Conservation (phyloP, 169 alveolate genomes). For the Condylostoma magnum region DNA sequence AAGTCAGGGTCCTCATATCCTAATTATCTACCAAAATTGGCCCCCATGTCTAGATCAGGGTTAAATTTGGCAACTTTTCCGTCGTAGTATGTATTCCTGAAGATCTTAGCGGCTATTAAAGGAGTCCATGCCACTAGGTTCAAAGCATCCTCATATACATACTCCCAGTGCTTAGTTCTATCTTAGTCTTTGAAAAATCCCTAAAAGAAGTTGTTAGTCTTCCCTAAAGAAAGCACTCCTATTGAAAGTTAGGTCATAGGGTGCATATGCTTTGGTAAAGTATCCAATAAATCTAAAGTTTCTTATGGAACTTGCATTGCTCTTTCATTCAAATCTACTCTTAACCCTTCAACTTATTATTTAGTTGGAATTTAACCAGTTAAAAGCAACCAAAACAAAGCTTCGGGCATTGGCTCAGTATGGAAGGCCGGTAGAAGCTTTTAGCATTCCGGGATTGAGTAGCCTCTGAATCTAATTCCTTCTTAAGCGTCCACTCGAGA, state of each 20-base stretch:
- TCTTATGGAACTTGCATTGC: slow-evolving; percentile 79
- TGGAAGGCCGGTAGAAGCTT: slow-evolving; percentile 79
- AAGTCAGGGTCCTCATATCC: slow-evolving; percentile 62
- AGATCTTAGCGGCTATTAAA: slow-evolving; percentile 63
- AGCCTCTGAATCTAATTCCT: slow-evolving; percentile 91
- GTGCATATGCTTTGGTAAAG: slow-evolving; percentile 86
- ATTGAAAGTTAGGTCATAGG: slow-evolving; percentile 94
- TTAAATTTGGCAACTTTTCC: slow-evolving; percentile 47
- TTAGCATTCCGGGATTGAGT: slow-evolving; percentile 78
- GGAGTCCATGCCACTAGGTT: slow-evolving; percentile 63
- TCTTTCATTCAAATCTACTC: slow-evolving; percentile 77
- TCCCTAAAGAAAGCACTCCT: slow-evolving; percentile 88
- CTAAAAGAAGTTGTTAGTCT: slow-evolving; percentile 75
- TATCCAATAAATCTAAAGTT: slow-evolving; percentile 72
- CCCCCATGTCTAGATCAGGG: slow-evolving; percentile 73
- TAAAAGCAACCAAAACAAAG: slow-evolving; percentile 89
- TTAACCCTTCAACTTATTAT: slow-evolving; percentile 68
- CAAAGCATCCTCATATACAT: slow-evolving; percentile 83
- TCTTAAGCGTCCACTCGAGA: slow-evolving; percentile 87
- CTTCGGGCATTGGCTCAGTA: slow-evolving; percentile 90
- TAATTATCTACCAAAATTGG: slow-evolving; percentile 78
- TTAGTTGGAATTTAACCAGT: slow-evolving; percentile 91
- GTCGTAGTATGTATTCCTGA: slow-evolving; percentile 63
- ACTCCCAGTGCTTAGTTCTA: slow-evolving; percentile 88
- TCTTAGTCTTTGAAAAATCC: slow-evolving; percentile 53